These are phyloP conservation scores for Naganishia vaughanmartiniae DNA, from an alignment of 768 basidiomycete species.

Conservation along the genomic window DNA sequence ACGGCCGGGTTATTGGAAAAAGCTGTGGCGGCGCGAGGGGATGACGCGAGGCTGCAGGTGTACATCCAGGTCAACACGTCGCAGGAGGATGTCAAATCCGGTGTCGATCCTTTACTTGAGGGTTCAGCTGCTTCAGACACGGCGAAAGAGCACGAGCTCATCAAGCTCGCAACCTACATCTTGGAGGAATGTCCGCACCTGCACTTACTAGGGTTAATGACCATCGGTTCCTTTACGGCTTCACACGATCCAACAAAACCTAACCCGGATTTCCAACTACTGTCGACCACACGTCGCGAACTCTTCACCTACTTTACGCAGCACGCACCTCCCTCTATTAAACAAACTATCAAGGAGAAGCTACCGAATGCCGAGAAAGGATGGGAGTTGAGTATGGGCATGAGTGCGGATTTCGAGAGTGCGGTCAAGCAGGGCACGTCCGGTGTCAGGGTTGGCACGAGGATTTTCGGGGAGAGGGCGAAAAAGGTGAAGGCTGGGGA, in stretches of 20 bases:
- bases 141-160: conserved; percentile 57
- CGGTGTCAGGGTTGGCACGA: conserved; percentile 84
- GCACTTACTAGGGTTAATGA: conserved; percentile 85
- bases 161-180: conserved; percentile 68
- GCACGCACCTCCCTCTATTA: neutral
- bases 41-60: conserved; percentile 64
- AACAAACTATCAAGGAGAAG: conserved; percentile 25
- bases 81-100: conserved; percentile 85
- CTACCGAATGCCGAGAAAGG: conserved; percentile 36
- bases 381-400: conserved; percentile 70
- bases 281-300: conserved; percentile 65
- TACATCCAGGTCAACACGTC: conserved; percentile 95
- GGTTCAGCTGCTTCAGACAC: conserved; percentile 25
- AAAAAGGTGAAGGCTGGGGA: conserved; percentile 54
- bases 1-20: conserved; percentile 76
- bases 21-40: conserved; percentile 53
- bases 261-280: conserved; percentile 71
- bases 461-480: conserved; percentile 75
- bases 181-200: conserved; percentile 70
- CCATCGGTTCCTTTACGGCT: conserved; percentile 79
- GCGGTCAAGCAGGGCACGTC: conserved; percentile 80
- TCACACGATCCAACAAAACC: conserved; percentile 60
- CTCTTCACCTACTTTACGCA: conserved; percentile 50
- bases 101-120: conserved; percentile 62
- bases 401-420: conserved; percentile 90